Conservation (phyloP, 352 stramenopile genomes). For the Globisporangium splendens region DNA sequence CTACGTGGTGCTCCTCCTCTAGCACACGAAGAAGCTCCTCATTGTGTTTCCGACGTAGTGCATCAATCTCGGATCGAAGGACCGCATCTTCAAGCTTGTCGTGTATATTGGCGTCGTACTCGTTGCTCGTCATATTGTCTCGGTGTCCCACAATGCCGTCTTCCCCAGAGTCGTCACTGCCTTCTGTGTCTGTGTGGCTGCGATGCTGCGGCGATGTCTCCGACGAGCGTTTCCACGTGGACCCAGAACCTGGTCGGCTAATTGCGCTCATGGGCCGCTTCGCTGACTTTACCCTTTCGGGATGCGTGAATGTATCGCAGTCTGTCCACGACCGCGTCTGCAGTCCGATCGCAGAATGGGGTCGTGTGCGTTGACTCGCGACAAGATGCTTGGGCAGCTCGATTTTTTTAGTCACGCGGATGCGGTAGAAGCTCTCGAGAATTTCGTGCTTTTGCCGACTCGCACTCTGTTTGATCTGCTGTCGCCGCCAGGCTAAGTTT, state of each 20-base stretch:
- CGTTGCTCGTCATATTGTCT: slow-evolving; percentile 8
- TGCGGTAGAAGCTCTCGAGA: too few relatives aligned
- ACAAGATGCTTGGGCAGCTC: too few relatives aligned
- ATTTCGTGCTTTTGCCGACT: too few relatives aligned
- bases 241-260: slow-evolving; percentile 19
- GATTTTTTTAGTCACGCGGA: too few relatives aligned
- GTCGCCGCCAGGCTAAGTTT: too few relatives aligned
- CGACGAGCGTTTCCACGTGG: not conserved
- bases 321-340: slow-evolving; percentile 35
- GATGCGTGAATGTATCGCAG: not conserved
- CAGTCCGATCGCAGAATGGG: slow-evolving; percentile 34
- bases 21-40: slow-evolving; percentile 65
- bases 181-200: slow-evolving; percentile 6
- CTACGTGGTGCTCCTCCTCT: slow-evolving; percentile 74
- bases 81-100: slow-evolving; percentile 15
- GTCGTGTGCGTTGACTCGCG: slow-evolving; percentile 24
- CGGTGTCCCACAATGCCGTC: slow-evolving; percentile 10
- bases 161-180: not conserved
- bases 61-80: slow-evolving; percentile 35
- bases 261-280: slow-evolving; percentile 36
- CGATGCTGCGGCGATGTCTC: not conserved
- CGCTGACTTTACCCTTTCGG: slow-evolving; percentile 1
- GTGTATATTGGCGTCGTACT: slow-evolving; percentile 3
- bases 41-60: slow-evolving; percentile 63
- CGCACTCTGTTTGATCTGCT: too few relatives aligned